Base-by-base conservation (phyloP, 495 filamentous ascomycete genomes). In the Sordaria brevicollis region DNA sequence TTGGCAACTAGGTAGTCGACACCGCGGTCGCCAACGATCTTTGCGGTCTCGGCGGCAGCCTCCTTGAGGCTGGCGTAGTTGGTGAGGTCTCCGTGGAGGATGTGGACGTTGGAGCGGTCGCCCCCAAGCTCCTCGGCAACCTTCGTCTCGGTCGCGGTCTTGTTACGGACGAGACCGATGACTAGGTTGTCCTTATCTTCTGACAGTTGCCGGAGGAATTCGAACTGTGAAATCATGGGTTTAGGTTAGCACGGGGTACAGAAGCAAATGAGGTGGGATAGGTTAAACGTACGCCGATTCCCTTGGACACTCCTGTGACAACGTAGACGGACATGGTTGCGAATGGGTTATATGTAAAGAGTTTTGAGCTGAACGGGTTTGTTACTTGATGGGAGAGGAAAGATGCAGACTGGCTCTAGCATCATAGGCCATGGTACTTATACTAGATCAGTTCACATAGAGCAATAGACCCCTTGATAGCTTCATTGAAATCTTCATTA, bases 1-100 rank as follows among this genome's bases (percentile, higher is more conserved):
- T 86, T 86, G 73, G 85, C 86, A 67, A 88, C 81, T 8, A 89
- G 72, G 39, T 84, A 80, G 73, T 88, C 86, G 2, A 87, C 76
- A 6, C 78, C 76, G 17, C 37, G 37, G 36, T 82, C 81, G 15
- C 79, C 82, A 13, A 75, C 77, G 21, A 87, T 75, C 5, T 69
- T 73, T 9, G 74, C 66, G 33, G 78, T 73, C 41, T 75, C 38
- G 0, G 62, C 62, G 2, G 74, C 81, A 0, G 83, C 81, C 11
- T 67, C 69, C 67, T 79, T 76, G 15, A 85, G 73, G 65, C 67
- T 54, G 6, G 37, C 68, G 57, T 72, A 74, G 38, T 70, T 34
- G 35, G 65, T 70, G 17, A 74, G 25, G 67, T 88, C 84, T 29
- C 81, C 70, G 31, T 79, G 73, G n/a, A 86, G 68, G 35, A 82